phyloP scores from a whole-genome alignment of 2,329 filamentous ascomycete genomes.

The Aplosporella prunicola region DNA sequence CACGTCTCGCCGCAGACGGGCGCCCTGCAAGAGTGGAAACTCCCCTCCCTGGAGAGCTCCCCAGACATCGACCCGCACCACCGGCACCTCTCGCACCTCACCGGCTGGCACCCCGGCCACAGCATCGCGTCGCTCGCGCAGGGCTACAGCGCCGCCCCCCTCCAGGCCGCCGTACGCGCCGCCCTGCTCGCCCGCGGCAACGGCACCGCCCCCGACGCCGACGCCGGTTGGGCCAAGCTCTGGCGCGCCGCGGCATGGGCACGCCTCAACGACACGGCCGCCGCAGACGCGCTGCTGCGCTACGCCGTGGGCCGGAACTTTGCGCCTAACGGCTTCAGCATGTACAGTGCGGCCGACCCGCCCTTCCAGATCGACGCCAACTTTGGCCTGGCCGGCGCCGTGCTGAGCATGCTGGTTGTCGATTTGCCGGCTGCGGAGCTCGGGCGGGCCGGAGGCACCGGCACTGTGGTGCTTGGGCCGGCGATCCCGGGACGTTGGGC shows the following conservation, averaged over 20 bases:
- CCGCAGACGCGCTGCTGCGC: conserved; percentile 40
- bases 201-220: conserved; percentile 39
- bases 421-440: conserved; percentile 38
- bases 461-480: conserved; percentile 29
- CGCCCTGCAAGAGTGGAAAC: conserved; percentile 44
- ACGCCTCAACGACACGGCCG: conserved; percentile 41
- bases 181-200: conserved; percentile 39
- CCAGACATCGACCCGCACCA: conserved; percentile 37
- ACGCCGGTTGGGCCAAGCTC: conserved; percentile 50
- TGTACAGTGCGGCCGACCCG: conserved; percentile 38
- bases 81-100: conserved; percentile 47
- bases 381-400: conserved; percentile 42
- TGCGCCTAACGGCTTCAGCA: conserved; percentile 41
- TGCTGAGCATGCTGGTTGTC: conserved; percentile 45
- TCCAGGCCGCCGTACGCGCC: conserved; percentile 37
- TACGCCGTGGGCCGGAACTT: conserved; percentile 44
- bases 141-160: conserved; percentile 36
- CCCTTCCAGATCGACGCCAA: conserved; percentile 54
- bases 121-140: conserved; percentile 35
- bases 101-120: conserved; percentile 48
- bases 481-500: conserved; percentile 40
- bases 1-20: conserved; percentile 34
- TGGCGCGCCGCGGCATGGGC: conserved; percentile 51
- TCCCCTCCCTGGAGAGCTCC: conserved; percentile 27
- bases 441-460: conserved; percentile 30